These are phyloP conservation scores for Suillus luteus DNA, from an alignment of 768 basidiomycete species.

Conservation along the genomic window DNA sequence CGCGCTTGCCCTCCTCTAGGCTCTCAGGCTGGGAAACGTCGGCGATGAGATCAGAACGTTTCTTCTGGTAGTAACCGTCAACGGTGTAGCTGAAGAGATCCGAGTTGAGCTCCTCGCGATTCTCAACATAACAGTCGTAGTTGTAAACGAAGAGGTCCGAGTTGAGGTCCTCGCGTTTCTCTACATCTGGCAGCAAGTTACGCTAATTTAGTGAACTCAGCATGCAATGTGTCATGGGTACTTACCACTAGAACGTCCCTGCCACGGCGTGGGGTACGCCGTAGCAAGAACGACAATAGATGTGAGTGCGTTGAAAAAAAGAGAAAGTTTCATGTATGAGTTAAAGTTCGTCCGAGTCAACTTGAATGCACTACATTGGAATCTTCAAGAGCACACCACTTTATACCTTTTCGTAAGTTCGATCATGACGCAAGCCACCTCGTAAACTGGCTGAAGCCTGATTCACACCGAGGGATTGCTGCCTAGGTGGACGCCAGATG, in stretches of 20 bases:
- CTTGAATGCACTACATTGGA: background rate
- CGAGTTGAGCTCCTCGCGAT: too few relatives aligned
- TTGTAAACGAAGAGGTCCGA: too few relatives aligned
- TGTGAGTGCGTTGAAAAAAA: background rate
- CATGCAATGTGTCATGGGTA: too few relatives aligned
- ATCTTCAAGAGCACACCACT: background rate
- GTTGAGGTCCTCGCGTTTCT: too few relatives aligned
- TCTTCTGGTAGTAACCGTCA: too few relatives aligned
- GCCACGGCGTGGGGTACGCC: background rate
- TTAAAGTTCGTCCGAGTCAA: background rate
- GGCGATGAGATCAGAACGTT: too few relatives aligned
- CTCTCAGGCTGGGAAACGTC: too few relatives aligned
- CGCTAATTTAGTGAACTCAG: too few relatives aligned
- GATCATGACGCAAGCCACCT: background rate
- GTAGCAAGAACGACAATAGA: background rate
- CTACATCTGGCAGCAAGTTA: too few relatives aligned
- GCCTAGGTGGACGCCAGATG: background rate
- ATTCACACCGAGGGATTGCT: background rate
- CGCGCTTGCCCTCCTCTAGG: too few relatives aligned
- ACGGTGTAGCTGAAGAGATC: too few relatives aligned
- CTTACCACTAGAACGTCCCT: background rate
- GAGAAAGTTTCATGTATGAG: background rate
- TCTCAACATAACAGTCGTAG: too few relatives aligned
- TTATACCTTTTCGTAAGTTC: background rate
- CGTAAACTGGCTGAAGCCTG: background rate